Evolutionary conservation across 2,329 filamentous ascomycete genomes (phyloP), one percentile per base, ranked within the genome.

Genomic region (Penicillium sp.): DNA sequence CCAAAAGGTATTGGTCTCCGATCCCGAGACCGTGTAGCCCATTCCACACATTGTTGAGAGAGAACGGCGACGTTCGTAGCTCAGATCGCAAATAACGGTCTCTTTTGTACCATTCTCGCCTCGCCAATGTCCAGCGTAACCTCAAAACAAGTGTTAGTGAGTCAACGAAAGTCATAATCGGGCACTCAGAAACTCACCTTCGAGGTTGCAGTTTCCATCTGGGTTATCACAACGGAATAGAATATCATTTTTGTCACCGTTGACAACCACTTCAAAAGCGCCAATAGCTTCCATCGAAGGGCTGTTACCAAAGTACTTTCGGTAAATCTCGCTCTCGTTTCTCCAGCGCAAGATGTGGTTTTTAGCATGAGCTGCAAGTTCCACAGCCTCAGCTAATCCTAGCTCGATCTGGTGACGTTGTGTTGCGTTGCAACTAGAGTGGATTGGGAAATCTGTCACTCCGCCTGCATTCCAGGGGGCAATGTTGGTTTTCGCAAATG

Each of bases 201-300:
- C 12, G 72, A 82, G 6, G 65, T 60, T 76, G 68, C 89, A 91
- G 77, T 91, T 91, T 22, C 81, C 78, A 67, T 91, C 89, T 0
- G 86, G 83, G 66, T 91, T 86, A 63, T 91, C 89, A 68, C 89
- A 91, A 22, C 88, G 85, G 80, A 91, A 90, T 19, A 87, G 71
- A 50, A 88, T 80, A 28, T 79, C 81, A 0, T 78, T 78, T 70
- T 85, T 86, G 74, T 90, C 83, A 1, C 82, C 86, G 47, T 81
- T 81, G 68, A 85, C 79, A 35, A 91, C 79, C 61, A 85, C 83
- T 57, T 88, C 85, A 66, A 83, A 89, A 80, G 86, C 88, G 4
- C 89, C 89, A 45, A 88, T 80, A 3, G 85, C 83, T 64, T 84
- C 81, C 24, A 83, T 83, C 2, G 87, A 86, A 4, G 86, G 80